These are phyloP conservation scores for Neoascochyta sp. DNA, from an alignment of 2,329 filamentous ascomycete genomes.

Conservation along the genomic window DNA sequence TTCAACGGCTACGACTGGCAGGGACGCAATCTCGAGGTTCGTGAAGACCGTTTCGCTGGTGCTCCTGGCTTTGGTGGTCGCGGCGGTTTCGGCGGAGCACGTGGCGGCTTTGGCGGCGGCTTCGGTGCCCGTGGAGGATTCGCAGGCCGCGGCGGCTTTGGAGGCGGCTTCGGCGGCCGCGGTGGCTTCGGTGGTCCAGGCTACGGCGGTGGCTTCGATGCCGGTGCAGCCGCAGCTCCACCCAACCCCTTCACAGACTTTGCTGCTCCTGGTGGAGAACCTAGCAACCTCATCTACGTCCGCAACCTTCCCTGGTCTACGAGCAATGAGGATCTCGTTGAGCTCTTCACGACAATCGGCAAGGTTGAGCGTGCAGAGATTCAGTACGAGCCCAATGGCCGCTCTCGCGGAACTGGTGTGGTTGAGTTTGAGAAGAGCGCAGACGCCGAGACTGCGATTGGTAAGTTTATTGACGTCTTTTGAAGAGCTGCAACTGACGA, in stretches of 20 bases:
- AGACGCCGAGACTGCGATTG: constrained; percentile 86
- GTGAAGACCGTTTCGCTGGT: constrained; percentile 89
- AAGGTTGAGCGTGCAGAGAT: constrained; percentile 99
- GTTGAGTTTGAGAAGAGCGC: constrained; percentile 82
- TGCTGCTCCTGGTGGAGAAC: constrained; percentile 81
- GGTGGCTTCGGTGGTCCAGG: constrained; percentile 37
- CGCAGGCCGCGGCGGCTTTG: constrained; percentile 54
- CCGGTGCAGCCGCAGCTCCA: constrained; percentile 50
- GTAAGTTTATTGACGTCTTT: constrained; percentile 41
- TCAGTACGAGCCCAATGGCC: constrained; percentile 94
- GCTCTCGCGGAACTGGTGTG: constrained; percentile 93
- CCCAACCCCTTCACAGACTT: constrained; percentile 94
- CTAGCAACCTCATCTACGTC: constrained; percentile 83
- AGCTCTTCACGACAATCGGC: constrained; percentile 95
- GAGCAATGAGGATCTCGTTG: constrained; percentile 94
- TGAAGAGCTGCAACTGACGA: constrained; percentile 20
- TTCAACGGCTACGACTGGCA: constrained; percentile 99
- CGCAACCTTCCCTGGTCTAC: constrained; percentile 99
- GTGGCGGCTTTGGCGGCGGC: constrained; percentile 38
- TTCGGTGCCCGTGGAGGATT: constrained; percentile 48
- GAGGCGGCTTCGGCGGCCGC: constrained; percentile 46
- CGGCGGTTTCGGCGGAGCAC: constrained; percentile 40
- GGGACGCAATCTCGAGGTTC: constrained; percentile 85
- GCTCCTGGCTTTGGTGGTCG: constrained; percentile 43
- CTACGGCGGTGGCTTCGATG: constrained; percentile 43